A percentile compares a stretch with the other conserved stretches of the same genome.
phyloP scores from a whole-genome alignment of 163 green algal species.

The Trebouxiophyceae sp. region DNA sequence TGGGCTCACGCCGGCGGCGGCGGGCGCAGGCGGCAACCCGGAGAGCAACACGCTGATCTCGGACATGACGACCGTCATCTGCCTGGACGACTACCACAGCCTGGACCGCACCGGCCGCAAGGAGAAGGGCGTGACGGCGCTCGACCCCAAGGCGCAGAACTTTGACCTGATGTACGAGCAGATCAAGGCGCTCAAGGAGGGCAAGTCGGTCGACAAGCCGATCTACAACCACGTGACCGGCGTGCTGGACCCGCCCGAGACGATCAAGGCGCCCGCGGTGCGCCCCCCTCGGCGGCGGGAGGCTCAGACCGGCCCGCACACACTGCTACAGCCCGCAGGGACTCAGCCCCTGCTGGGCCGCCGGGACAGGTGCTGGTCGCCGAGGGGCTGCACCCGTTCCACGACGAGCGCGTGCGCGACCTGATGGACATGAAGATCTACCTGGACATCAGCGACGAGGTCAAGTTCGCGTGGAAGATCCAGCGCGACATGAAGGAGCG shows the following conservation, averaged over 20 bases:
- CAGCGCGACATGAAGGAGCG: constrained; percentile 90
- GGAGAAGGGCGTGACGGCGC: constrained; percentile 78
- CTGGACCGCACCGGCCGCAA: constrained; percentile 85
- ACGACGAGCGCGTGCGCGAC: constrained; percentile 90
- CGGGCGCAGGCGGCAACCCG: constrained; percentile 83
- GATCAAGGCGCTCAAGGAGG: constrained; percentile 94
- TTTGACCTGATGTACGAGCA: constrained; percentile 99
- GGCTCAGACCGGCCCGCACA: no score
- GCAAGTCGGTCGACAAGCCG: constrained; percentile 94
- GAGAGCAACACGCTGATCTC: constrained; percentile 98
- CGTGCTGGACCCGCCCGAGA: constrained; percentile 59
- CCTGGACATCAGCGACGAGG: constrained; percentile 97
- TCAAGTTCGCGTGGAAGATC: constrained; percentile 99
- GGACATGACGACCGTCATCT: constrained; percentile 98
- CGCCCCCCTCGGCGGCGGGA: no score
- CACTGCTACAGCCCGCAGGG: no score
- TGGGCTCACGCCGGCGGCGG: no score
- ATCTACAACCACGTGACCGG: constrained; percentile 99
- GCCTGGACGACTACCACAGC: constrained; percentile 98
- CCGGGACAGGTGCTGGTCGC: constrained; percentile 87
- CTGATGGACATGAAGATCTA: constrained; percentile 99
- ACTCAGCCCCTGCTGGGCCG: no score
- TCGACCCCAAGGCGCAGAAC: constrained; percentile 91
- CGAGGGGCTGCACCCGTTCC: constrained; percentile 99
- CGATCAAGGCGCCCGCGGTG: constrained; percentile 70